phyloP scores from a whole-genome alignment of 1,284 basidiomycete genomes.

The Leccinum griseonigrum region DNA sequence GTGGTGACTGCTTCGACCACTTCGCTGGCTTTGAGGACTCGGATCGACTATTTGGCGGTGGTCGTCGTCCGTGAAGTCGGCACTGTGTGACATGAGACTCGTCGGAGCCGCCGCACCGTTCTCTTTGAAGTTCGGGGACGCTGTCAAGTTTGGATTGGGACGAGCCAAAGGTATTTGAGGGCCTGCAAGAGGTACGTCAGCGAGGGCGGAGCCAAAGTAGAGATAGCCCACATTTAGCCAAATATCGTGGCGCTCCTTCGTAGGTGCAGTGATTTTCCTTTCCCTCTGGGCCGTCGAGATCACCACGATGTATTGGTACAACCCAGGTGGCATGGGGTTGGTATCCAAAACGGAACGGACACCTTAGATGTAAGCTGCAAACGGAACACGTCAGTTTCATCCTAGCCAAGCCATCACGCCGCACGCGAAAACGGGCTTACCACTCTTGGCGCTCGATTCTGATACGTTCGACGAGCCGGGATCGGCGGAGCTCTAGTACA shows the following conservation, averaged over 20 bases:
- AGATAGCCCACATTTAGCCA: slow-evolving; percentile 77
- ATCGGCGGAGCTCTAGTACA: slow-evolving; percentile 97
- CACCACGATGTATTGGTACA: slow-evolving; percentile 91
- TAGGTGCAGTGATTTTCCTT: slow-evolving; percentile 96
- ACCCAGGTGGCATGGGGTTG: slow-evolving; percentile 90
- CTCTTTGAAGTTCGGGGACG: slow-evolving; percentile 39
- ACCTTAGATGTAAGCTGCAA: slow-evolving; percentile 89
- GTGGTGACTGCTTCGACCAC: slow-evolving; percentile 52
- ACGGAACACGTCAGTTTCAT: slow-evolving; percentile 11
- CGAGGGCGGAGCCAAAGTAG: slow-evolving; percentile 6
- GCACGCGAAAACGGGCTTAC: slow-evolving; percentile 49
- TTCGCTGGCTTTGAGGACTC: slow-evolving; percentile 72
- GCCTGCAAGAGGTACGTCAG: slow-evolving; percentile 49
- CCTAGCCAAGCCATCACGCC: slow-evolving; percentile 4
- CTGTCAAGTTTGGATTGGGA: slow-evolving; percentile 46
- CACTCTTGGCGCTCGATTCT: slow-evolving; percentile 95
- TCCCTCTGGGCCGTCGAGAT: slow-evolving; percentile 92
- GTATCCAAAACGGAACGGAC: slow-evolving; percentile 89
- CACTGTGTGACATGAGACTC: slow-evolving; percentile 52
- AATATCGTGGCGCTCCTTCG: slow-evolving; percentile 93
- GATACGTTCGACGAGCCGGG: slow-evolving; percentile 85
- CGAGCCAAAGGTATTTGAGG: slow-evolving; percentile 76
- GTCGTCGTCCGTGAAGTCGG: slow-evolving; percentile 50
- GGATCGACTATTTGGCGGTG: slow-evolving; percentile 43
- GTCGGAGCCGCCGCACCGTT: slow-evolving; percentile 41